A percentile compares a stretch with the other conserved stretches of the same genome.
Conservation (phyloP, 768 basidiomycete genomes). For the Lactarius trivialis region DNA sequence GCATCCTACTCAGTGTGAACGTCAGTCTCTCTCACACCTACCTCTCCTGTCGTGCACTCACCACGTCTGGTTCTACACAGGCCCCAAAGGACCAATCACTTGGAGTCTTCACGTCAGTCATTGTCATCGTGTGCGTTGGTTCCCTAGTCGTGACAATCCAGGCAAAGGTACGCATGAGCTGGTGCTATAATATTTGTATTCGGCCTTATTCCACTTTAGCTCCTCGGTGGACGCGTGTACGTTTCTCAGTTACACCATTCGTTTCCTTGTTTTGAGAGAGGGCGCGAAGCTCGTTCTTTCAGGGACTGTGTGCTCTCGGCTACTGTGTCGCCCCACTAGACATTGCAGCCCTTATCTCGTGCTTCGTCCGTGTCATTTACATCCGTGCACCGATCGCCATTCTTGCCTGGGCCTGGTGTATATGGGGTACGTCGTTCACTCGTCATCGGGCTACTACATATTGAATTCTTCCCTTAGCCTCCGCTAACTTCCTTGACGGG, state of each 20-base stretch:
- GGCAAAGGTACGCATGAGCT: constrained; percentile 61
- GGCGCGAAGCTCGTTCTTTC: constrained; percentile 77
- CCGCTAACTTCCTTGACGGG: constrained; percentile 92
- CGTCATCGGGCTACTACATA: not conserved
- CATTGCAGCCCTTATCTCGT: constrained; percentile 81
- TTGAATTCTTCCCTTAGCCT: constrained; percentile 44
- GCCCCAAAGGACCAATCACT: constrained; percentile 79
- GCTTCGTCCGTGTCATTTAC: constrained; percentile 80
- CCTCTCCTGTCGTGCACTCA: not conserved
- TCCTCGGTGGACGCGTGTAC: constrained; percentile 79
- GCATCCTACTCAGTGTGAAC: constrained; percentile 80
- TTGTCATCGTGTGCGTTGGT: constrained; percentile 87
- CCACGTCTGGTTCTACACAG: constrained; percentile 35
- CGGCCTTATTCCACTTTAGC: constrained; percentile 35
- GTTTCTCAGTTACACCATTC: constrained; percentile 24
- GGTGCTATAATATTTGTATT: not conserved
- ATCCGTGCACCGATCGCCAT: constrained; percentile 82
- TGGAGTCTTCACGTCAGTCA: constrained; percentile 88
- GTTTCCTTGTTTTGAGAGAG: not conserved
- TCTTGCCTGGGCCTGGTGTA: constrained; percentile 90
- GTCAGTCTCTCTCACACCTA: constrained; percentile 35
- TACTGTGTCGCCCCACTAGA: constrained; percentile 94
- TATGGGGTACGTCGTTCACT: constrained; percentile 71
- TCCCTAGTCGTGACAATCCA: constrained; percentile 92
- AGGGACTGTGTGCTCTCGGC: constrained; percentile 88